Evolutionary conservation across 768 basidiomycete species (phyloP), one percentile per base, ranked within the genome.

Genomic region (Mycena filopes): DNA sequence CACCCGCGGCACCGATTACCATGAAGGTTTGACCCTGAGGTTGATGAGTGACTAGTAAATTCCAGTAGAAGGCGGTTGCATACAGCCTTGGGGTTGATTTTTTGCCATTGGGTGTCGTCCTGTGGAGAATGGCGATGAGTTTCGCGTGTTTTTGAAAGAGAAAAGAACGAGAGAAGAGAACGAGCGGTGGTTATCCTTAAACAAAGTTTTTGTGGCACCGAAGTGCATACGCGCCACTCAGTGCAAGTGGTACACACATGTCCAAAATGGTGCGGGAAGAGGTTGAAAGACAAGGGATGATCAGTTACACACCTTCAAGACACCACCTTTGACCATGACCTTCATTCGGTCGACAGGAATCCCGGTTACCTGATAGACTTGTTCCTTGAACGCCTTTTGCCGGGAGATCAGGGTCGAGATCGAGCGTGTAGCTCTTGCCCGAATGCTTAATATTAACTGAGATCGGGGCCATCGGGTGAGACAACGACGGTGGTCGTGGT

Each of bases 301-400:
- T 29, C 23, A 40, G 3, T 20, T 9, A 79, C 82, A 57, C 72
- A 93, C 95, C 87, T 96, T 97, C 72, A 98, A 86, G 58, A 95
- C 84, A 40, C 92, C 93, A 57, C 93, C 93, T 75, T 98, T 98
- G 75, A 96, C 85, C 92, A 98, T 96, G 68, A 99, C 91, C 80
- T 99, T 99, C 94, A 98, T 96, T 50, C 96, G 85, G 74, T 97
- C 95, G 38, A 87, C 78, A 4, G 94, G 95, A 3, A 99, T 91
- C 10, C 95, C 95, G 0, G 96, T 98, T 48, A 83, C 80, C 45
- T 90, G 85, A 72, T 92, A 93, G 36, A 99, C 83, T 6, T 87
- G 82, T 66, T 94, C 87, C 76, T 98, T 98, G 85, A 99, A 96
- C 16, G 79, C 86, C 18, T 81, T n/a, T 72, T 3, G 90, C 87